These are phyloP conservation scores for Knufia fluminis DNA, from an alignment of 2,329 filamentous ascomycete species.

Conservation along the genomic window DNA sequence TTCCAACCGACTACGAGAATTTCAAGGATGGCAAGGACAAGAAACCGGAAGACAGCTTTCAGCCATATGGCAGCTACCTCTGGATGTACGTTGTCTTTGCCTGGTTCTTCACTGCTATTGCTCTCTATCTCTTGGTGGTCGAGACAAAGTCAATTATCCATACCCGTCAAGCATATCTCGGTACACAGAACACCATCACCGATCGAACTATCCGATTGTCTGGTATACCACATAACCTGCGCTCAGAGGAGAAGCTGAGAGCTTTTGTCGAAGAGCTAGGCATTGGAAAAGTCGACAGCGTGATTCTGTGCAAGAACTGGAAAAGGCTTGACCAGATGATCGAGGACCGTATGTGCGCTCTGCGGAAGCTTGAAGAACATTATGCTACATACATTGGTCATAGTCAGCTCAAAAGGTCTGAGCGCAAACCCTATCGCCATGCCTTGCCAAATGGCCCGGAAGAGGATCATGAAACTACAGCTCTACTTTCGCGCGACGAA, in stretches of 20 bases:
- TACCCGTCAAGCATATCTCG: conserved; percentile 80
- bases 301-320: conserved; percentile 84
- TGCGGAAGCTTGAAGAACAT: conserved; percentile 69
- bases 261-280: conserved; percentile 76
- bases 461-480: conserved; percentile 49
- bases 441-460: conserved; percentile 40
- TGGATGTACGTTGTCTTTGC: conserved; percentile 95
- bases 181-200: conserved; percentile 88
- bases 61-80: conserved; percentile 49
- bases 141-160: conserved; percentile 81
- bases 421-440: conserved; percentile 17
- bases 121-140: conserved; percentile 70
- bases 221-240: conserved; percentile 70
- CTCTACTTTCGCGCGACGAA: conserved; percentile 44
- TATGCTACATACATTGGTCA: conserved; percentile 67
- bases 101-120: conserved; percentile 78
- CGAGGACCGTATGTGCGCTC: conserved; percentile 51
- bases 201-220: conserved; percentile 88
- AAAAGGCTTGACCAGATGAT: conserved; percentile 67
- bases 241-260: conserved; percentile 74
- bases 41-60: conserved; percentile 20
- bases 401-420: conserved; percentile 39
- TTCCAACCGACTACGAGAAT: neutral
- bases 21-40: conserved; percentile 26
- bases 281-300: conserved; percentile 81